A percentile compares a stretch with the other conserved stretches of the same genome.
phyloP scores from a whole-genome alignment of 805 yeast genomes.

The Blastobotrys robertii region DNA sequence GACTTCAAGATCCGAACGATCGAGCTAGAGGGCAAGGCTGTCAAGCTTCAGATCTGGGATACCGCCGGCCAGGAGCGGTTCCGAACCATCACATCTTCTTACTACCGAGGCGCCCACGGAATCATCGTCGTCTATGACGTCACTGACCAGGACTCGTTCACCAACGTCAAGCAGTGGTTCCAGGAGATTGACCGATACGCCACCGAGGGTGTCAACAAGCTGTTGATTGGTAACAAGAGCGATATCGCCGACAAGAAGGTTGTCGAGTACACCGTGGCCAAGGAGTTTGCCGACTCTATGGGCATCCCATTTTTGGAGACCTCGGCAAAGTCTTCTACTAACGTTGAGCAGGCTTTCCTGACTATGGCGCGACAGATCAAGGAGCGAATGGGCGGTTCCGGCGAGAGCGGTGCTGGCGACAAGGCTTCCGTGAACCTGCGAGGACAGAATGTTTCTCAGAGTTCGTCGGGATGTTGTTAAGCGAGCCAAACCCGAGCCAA shows the following conservation, averaged over 20 bases:
- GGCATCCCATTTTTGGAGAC: slow-evolving; percentile 95
- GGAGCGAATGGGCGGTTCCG: slow-evolving; percentile 66
- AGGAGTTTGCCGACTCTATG: slow-evolving; percentile 93
- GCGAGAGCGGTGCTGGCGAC: slow-evolving; percentile 25
- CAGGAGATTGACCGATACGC: slow-evolving; percentile 98
- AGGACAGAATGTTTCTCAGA: slow-evolving; percentile 32
- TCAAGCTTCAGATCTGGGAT: slow-evolving; percentile 98
- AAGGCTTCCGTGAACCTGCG: slow-evolving; percentile 34
- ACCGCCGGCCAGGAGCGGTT: slow-evolving; percentile 99
- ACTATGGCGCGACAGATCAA: slow-evolving; percentile 98
- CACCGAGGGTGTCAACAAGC: slow-evolving; percentile 92
- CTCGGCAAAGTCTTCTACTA: slow-evolving; percentile 87
- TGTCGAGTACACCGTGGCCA: slow-evolving; percentile 91
- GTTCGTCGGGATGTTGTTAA: slow-evolving; percentile 34
- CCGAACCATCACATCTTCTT: slow-evolving; percentile 94
- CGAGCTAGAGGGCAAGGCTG: slow-evolving; percentile 93
- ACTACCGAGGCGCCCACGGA: slow-evolving; percentile 98
- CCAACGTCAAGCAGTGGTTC: slow-evolving; percentile 96
- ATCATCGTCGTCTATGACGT: slow-evolving; percentile 96
- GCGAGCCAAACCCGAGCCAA: too few relatives aligned
- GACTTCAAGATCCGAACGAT: slow-evolving; percentile 63
- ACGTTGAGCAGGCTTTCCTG: slow-evolving; percentile 96
- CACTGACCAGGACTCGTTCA: slow-evolving; percentile 80
- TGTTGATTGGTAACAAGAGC: slow-evolving; percentile 93
- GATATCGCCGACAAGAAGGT: slow-evolving; percentile 89